Conservation (phyloP, 768 basidiomycete genomes). For the Lyophyllum shimeji region DNA sequence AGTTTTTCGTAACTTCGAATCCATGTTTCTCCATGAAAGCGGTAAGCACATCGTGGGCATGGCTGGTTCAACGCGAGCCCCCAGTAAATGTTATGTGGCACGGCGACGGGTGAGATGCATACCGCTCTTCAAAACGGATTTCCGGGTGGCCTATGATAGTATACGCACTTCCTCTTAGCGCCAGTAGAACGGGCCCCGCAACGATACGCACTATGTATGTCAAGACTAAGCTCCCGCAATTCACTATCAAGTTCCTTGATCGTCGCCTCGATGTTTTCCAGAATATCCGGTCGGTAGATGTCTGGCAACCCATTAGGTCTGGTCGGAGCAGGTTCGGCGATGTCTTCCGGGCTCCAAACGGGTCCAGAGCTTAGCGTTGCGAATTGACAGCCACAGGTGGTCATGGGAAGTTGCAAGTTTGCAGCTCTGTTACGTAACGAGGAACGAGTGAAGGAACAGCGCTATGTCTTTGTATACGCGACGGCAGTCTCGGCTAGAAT, state of each 20-base stretch:
- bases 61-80: conserved; percentile 32
- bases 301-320: conserved; percentile 27
- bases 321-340: conserved; percentile 26
- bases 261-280: conserved; percentile 57
- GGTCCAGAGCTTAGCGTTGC: conserved; percentile 9
- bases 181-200: background rate
- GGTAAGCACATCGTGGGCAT: conserved; percentile 72
- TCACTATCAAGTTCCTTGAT: conserved; percentile 54
- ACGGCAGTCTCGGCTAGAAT: no score
- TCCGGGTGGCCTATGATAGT: conserved; percentile 63
- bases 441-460: no score
- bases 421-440: no score
- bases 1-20: conserved; percentile 60
- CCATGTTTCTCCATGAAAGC: conserved; percentile 65
- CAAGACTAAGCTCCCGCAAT: conserved; percentile 60
- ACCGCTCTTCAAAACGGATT: conserved; percentile 68
- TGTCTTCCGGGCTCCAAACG: conserved; percentile 47
- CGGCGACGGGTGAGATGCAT: conserved; percentile 12
- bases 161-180: background rate
- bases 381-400: conserved; percentile 14
- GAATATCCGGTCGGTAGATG: conserved; percentile 56
- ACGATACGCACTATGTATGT: conserved; percentile 62
- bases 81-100: background rate
- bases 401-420: background rate
- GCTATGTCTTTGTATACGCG: no score